A percentile compares a stretch with the other conserved stretches of the same genome.
Conservation (phyloP, 2,329 filamentous ascomycete genomes). For the Fusarium luffae region DNA sequence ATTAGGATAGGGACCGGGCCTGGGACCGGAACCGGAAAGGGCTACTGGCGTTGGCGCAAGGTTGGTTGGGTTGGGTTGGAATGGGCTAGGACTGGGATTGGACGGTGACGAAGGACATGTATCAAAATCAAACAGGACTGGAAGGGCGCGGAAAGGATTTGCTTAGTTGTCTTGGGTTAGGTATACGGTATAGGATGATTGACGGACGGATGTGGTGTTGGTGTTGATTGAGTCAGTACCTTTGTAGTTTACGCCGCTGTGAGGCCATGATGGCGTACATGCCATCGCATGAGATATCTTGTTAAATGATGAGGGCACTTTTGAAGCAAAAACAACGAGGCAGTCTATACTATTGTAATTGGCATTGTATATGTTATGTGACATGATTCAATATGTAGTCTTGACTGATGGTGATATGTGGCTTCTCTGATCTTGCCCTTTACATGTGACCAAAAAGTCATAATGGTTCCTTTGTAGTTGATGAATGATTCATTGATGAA, state of each 20-base stretch:
- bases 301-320: conserved; percentile 29
- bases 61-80: conserved; percentile 25
- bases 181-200: conserved; percentile 39
- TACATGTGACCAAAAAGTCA: neutral
- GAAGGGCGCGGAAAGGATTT: conserved; percentile 32
- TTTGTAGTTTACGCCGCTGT: conserved; percentile 16
- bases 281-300: conserved; percentile 24
- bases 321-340: conserved; percentile 8
- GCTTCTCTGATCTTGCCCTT: neutral
- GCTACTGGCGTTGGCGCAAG: conserved; percentile 45
- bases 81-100: conserved; percentile 6
- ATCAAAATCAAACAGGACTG: conserved; percentile 40
- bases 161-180: conserved; percentile 40
- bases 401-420: neutral
- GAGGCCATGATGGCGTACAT: conserved; percentile 25
- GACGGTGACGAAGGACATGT: conserved; percentile 42
- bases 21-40: conserved; percentile 10
- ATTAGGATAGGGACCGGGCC: conserved; percentile 24
- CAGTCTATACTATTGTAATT: neutral
- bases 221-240: conserved; percentile 7
- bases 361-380: neutral
- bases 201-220: conserved; percentile 14
- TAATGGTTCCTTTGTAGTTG: neutral
- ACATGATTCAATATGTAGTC: no score
- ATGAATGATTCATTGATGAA: neutral